Percentiles rank a stretch among this genome's conserved stretches.
These are phyloP conservation scores for Tetradesmus lagerheimii DNA, from an alignment of 139 green algal genomes.

Conservation along the genomic window DNA sequence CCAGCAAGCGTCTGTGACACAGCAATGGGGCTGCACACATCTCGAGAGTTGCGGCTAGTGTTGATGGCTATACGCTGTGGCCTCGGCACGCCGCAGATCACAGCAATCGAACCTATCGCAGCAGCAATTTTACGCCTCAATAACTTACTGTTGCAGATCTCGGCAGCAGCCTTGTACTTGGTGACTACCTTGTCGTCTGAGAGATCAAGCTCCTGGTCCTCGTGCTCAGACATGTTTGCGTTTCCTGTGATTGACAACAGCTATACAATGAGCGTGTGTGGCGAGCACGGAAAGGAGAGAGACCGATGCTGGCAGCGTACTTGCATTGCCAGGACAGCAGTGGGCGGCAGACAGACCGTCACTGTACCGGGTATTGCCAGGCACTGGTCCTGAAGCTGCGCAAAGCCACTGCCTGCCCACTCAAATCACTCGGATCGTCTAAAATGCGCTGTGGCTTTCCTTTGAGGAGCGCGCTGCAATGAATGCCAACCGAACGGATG, in stretches of 20 bases:
- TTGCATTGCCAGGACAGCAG: not conserved
- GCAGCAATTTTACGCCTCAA: not conserved
- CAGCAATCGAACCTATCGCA: not conserved
- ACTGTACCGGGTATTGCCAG: not conserved
- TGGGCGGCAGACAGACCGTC: not conserved
- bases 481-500: too few relatives aligned
- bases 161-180: conserved; percentile 98
- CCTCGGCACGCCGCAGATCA: not conserved
- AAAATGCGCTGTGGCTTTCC: too few relatives aligned
- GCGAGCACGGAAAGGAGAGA: not conserved
- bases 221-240: conserved; percentile 35
- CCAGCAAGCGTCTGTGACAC: not conserved
- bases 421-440: not conserved
- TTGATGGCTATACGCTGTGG: not conserved
- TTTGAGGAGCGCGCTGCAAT: too few relatives aligned
- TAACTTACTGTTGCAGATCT: conserved; percentile 96
- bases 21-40: not conserved
- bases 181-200: conserved; percentile 94
- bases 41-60: not conserved
- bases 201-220: conserved; percentile 79
- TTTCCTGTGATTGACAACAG: not conserved
- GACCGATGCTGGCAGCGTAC: not conserved
- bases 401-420: not conserved
- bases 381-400: not conserved
- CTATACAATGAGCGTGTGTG: not conserved